Evolutionary conservation across 2,329 filamentous ascomycete genomes (phyloP), one percentile per base, ranked within the genome.

Genomic region (Rhytidhysteron rufulum): DNA sequence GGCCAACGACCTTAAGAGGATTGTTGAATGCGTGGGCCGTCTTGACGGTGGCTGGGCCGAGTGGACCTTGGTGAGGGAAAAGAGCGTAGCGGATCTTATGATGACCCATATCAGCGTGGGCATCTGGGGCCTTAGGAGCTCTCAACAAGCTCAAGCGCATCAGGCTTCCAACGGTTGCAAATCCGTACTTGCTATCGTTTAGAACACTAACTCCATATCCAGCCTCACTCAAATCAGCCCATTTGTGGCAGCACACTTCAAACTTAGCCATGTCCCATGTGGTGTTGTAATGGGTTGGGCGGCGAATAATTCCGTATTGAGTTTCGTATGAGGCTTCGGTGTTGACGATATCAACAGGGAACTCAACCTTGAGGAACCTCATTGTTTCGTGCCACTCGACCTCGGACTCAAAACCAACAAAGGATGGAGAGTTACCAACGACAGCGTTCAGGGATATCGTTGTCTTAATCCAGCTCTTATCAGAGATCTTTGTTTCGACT

Each of bases 301-400:
- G 80, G 51, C 82, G 82, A 47, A 93, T 83, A 52, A 96, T 81
- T 53, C 91, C 91, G 58, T 88, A 97, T 57, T 95, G 90, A 6
- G 88, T 95, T 67, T 98, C 93, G 64, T 98, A 98, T 10, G 83
- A 87, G 22, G 93, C 93, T 67, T 96, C 89, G 0, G 85, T 95
- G 67, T 91, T 96, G 52, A 82, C 80, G 48, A 97, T 77, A 56
- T 94, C 85, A 47, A 96, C 90, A 0, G 93, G 91, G 69, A 98
- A 98, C 64, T 98, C 93, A 37, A 97, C 91, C 74, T 98, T 98
- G 59, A 98, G 78, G 75, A 97, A 97, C 62, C 93, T 95, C 85
- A 93, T 96, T 10, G 82, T 88, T 66, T 98, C 93, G 52, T 85
- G 86, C 93, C 93, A 98, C 60, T 96, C 88, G n/a, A 97, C 87